Evolutionary conservation across 2,329 filamentous ascomycete genomes (phyloP), one percentile per base, ranked within the genome.

Genomic region (Calonectria fujianensis): DNA sequence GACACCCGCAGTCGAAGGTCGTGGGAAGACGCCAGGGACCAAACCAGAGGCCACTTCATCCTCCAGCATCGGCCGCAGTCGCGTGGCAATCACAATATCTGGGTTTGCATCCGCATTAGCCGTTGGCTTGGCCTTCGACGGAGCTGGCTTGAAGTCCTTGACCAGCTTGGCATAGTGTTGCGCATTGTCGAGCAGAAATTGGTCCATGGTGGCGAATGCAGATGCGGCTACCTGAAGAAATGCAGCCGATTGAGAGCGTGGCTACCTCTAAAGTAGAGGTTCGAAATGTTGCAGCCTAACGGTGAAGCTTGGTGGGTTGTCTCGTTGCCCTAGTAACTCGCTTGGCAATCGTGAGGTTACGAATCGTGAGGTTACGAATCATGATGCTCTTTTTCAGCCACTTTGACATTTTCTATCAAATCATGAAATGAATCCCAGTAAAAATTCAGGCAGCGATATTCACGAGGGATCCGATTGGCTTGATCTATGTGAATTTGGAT

Each of bases 41-140:
- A 85, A 82, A 7, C 82, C 83, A 0, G 80, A 77, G 4, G 77
- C 69, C 14, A 74, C 50, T 54, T 87, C 85, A 0, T 86, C 83
- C 0, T 83, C 80, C 0, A 85, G 75, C 65, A 86, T 79, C 0
- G 85, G 85, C 1, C 85, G 82, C 35, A 87, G 77, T 2, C 85
- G 79, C 20, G 84, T 79, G 31, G 82, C 81, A 16, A 87, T 85
- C 20, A 84, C 77, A 48, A 86, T 84, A 39, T 85, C 82, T 2
- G 77, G 66, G 4, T 48, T 48, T 11, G 8, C 20, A 4, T 4
- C 41, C n/a, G 18, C 9, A 24, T 11, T 48, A 4, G 41, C 41
- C 9, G 41, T 24, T n/a, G 41, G 20, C 41, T 48, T 48, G 7
- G 41, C 41, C 41, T 45, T 45, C 6, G 41, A 18, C 4, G 41